Conservation (phyloP, 257 asterid genomes). For the Solanum gracilifrons region DNA sequence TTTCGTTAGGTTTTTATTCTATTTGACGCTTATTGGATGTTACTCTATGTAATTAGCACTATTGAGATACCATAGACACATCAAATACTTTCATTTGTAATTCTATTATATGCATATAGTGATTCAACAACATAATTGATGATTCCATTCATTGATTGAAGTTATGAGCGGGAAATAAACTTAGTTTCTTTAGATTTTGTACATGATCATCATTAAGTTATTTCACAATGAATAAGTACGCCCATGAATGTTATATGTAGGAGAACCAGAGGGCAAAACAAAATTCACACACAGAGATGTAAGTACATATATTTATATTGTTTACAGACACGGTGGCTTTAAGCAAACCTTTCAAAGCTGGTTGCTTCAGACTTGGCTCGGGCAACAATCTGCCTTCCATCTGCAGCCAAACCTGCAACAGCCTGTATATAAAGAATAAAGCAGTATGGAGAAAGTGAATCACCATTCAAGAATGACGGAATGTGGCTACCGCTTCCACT, state of each 20-base stretch:
- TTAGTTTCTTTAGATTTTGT: background rate
- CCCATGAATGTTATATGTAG: background rate
- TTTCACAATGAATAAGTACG: background rate
- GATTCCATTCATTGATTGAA: background rate
- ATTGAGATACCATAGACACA: background rate
- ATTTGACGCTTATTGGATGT: background rate
- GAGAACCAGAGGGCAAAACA: background rate
- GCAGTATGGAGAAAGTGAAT: background rate
- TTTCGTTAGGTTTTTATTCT: background rate
- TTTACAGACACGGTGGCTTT: background rate
- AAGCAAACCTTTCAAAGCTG: conserved; percentile 56
- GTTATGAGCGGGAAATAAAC: background rate
- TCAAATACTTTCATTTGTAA: background rate
- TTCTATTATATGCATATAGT: background rate
- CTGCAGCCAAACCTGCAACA: conserved; percentile 94
- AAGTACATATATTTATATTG: background rate
- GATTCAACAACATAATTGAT: background rate
- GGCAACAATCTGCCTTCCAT: conserved; percentile 84
- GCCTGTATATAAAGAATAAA: conserved; percentile 27
- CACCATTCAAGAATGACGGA: background rate
- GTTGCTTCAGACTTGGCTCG: conserved; percentile 85
- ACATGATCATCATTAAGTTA: background rate
- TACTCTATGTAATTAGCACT: background rate
- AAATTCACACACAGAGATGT: background rate
- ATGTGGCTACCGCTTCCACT: background rate